Conservation (phyloP, 352 stramenopile species). For the Phytophthora colocasiae region DNA sequence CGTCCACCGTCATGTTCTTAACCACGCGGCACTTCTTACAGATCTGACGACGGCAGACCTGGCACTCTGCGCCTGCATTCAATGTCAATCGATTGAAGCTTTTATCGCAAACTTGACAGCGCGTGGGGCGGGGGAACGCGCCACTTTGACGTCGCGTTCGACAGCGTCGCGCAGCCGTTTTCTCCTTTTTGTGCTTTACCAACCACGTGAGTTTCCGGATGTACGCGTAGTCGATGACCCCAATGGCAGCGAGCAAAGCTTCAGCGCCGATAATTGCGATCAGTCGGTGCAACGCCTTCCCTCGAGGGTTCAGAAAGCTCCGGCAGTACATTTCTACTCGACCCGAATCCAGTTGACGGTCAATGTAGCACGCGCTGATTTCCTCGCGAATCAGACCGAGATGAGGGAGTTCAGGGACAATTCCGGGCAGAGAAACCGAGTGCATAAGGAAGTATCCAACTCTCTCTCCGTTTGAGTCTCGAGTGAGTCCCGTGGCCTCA, state of each 20-base stretch:
- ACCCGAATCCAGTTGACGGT: constrained; percentile 28
- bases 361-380: constrained; percentile 58
- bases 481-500: constrained; percentile 47
- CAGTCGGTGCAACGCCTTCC: constrained; percentile 52
- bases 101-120: constrained; percentile 32
- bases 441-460: constrained; percentile 62
- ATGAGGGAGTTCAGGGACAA: constrained; percentile 40
- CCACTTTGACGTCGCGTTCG: constrained; percentile 6
- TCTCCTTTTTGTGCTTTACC: constrained; percentile 38
- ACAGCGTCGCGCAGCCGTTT: constrained; percentile 3
- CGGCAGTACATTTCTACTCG: constrained; percentile 52
- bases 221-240: constrained; percentile 58
- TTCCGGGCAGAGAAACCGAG: constrained; percentile 45
- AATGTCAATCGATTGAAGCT: constrained; percentile 19
- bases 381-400: constrained; percentile 47
- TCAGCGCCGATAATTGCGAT: constrained; percentile 50
- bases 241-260: constrained; percentile 43
- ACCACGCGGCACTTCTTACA: constrained; percentile 54
- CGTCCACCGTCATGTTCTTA: constrained; percentile 62
- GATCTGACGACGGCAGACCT: constrained; percentile 48
- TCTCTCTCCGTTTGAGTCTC: constrained; percentile 43
- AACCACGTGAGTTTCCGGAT: constrained; percentile 68
- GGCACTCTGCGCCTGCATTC: constrained; percentile 27
- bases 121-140: constrained; percentile 14
- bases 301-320: constrained; percentile 55